Percentiles rank a stretch among this genome's conserved stretches.
Conservation (phyloP, 345 rosid species). For the Pelargonium nanum region DNA sequence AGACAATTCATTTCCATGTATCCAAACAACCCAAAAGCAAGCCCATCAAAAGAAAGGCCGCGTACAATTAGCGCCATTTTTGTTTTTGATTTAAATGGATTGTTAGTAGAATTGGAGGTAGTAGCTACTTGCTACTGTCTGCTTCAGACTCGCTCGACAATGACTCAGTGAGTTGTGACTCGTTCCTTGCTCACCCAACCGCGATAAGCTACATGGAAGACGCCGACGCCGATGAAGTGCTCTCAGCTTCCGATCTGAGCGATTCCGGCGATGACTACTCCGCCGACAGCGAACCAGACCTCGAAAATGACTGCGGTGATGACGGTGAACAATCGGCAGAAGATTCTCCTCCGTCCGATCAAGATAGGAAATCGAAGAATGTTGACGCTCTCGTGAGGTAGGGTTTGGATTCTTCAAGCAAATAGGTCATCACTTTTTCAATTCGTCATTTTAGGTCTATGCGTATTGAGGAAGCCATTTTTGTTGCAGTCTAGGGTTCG, state of each 20-base stretch:
- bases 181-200: neutral
- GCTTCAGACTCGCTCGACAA: neutral
- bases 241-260: constrained; percentile 34
- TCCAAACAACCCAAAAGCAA: no score
- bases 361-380: constrained; percentile 72
- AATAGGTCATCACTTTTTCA: neutral
- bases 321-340: constrained; percentile 11
- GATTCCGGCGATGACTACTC: constrained; percentile 30
- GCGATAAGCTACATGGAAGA: constrained; percentile 9
- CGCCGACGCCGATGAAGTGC: constrained; percentile 22
- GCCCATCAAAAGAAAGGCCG: neutral
- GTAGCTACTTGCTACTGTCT: no score
- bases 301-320: neutral
- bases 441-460: neutral
- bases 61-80: neutral
- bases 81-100: no score
- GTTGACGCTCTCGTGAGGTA: constrained; percentile 87
- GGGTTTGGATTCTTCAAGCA: neutral
- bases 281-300: no score
- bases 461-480: neutral
- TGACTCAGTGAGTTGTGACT: neutral
- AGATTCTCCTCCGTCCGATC: constrained; percentile 37
- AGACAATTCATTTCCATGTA: no score
- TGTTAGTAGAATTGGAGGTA: no score
- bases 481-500: constrained; percentile 1